phyloP scores from a whole-genome alignment of 805 yeast genomes.

The Komagataella pseudopastoris region DNA sequence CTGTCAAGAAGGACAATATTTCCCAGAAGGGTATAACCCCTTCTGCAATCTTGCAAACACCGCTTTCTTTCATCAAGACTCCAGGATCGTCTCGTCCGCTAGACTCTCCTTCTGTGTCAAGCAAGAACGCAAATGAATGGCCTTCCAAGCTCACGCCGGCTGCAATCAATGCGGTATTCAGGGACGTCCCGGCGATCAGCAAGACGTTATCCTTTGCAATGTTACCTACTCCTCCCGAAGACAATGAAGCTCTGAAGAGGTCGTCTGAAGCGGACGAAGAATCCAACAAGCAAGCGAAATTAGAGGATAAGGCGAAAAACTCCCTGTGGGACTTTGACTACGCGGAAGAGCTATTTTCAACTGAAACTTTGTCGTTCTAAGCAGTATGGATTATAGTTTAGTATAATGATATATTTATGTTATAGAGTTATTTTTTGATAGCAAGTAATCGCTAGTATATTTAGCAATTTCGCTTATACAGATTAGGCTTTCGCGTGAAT shows the following conservation, averaged over 20 bases:
- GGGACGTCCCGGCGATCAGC: constrained; percentile 24
- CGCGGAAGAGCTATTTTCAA: constrained; percentile 20
- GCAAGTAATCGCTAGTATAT: neutral
- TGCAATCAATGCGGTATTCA: constrained; percentile 30
- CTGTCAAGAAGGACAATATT: constrained; percentile 3
- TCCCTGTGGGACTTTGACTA: constrained; percentile 14
- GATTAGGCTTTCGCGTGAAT: neutral
- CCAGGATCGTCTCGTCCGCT: constrained; percentile 10
- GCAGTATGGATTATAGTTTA: neutral
- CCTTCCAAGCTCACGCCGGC: constrained; percentile 30
- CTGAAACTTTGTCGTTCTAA: constrained; percentile 13
- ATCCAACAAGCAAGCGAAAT: constrained; percentile 2
- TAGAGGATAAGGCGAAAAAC: constrained; percentile 2
- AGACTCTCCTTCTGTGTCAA: constrained; percentile 1
- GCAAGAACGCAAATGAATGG: constrained; percentile 6
- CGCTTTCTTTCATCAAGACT: constrained; percentile 20
- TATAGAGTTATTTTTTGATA: neutral
- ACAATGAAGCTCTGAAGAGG: constrained; percentile 6
- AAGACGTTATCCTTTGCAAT: constrained; percentile 13
- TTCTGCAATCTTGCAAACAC: constrained; percentile 24
- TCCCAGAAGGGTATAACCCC: constrained; percentile 17
- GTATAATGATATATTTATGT: neutral
- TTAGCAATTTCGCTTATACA: neutral
- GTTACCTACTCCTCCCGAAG: constrained; percentile 24
- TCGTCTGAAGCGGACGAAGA: constrained; percentile 1